Percentiles rank a stretch among this genome's conserved stretches.
Conservation (phyloP, 495 filamentous ascomycete species). For the Sordaria brevicollis region DNA sequence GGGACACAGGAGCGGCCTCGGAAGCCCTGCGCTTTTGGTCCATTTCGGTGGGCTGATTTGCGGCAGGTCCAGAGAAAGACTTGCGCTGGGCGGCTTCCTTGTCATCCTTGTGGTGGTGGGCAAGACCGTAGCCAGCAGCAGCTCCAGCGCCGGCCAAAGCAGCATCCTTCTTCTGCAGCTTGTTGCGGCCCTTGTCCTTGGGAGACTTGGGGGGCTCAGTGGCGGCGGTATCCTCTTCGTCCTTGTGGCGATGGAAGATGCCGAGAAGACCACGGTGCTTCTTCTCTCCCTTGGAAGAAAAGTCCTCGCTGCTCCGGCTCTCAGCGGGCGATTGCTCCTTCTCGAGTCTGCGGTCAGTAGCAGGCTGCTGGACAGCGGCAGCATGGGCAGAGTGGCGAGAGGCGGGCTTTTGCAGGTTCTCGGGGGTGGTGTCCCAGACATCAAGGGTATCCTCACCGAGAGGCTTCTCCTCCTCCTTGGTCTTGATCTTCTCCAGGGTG, state of each 20-base stretch:
- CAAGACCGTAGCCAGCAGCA: constrained; percentile 5
- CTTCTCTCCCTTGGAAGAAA: constrained; percentile 9
- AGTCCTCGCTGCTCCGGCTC: neutral
- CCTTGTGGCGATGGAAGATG: constrained; percentile 24
- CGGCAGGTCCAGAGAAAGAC: neutral
- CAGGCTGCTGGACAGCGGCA: neutral
- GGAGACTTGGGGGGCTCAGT: constrained; percentile 7
- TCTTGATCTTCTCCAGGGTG: neutral
- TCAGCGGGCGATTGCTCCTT: neutral
- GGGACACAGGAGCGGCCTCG: neutral
- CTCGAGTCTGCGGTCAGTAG: neutral
- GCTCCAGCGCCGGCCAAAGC: constrained; percentile 17
- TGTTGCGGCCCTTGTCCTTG: neutral
- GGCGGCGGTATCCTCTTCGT: constrained; percentile 3
- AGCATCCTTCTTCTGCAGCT: constrained; percentile 16
- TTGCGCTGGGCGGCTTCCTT: constrained; percentile 1
- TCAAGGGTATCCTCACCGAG: neutral
- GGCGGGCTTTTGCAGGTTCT: neutral
- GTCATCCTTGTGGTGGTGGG: constrained; percentile 11
- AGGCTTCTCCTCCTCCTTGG: neutral
- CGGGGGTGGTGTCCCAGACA: neutral
- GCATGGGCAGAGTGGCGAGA: neutral
- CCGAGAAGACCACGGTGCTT: constrained; percentile 14
- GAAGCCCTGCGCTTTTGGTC: neutral
- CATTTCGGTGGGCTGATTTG: neutral